These are phyloP conservation scores for Nepenthes gracilis DNA, from an alignment of 148 eudicot species.

Conservation along the genomic window DNA sequence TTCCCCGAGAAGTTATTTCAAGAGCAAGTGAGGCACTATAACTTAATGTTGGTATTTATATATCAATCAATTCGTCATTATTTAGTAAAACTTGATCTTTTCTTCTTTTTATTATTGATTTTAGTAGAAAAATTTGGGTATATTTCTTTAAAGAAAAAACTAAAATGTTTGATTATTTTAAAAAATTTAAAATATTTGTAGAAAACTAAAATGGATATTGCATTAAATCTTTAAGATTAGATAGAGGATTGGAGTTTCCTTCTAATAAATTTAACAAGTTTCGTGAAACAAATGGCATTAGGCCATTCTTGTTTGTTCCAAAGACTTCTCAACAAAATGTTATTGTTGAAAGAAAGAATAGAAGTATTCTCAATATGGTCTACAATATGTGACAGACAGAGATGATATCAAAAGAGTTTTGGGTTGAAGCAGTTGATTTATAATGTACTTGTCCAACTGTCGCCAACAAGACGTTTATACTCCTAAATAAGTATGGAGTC, in stretches of 20 bases:
- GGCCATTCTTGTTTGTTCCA: background rate
- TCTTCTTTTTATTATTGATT: background rate
- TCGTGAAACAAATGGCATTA: background rate
- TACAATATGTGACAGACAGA: background rate
- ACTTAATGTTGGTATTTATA: background rate
- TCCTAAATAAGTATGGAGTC: background rate
- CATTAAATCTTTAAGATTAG: background rate
- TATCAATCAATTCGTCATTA: background rate
- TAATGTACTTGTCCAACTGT: background rate
- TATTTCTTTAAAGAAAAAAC: slow-evolving; percentile 1
- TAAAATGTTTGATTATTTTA: background rate
- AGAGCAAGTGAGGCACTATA: background rate
- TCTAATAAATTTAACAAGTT: background rate
- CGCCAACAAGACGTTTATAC: background rate
- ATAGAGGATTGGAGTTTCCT: background rate
- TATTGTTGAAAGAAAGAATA: background rate
- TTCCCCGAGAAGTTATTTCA: background rate
- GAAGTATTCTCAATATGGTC: background rate
- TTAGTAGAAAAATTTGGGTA: background rate
- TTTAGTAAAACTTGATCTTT: background rate
- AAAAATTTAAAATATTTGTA: background rate
- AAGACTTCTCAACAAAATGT: background rate
- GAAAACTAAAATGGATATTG: background rate
- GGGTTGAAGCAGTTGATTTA: background rate
- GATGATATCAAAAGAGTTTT: background rate